Evolutionary conservation across 2,329 filamentous ascomycete genomes (phyloP).

Genomic region (Pseudocercospora macadamiae): DNA sequence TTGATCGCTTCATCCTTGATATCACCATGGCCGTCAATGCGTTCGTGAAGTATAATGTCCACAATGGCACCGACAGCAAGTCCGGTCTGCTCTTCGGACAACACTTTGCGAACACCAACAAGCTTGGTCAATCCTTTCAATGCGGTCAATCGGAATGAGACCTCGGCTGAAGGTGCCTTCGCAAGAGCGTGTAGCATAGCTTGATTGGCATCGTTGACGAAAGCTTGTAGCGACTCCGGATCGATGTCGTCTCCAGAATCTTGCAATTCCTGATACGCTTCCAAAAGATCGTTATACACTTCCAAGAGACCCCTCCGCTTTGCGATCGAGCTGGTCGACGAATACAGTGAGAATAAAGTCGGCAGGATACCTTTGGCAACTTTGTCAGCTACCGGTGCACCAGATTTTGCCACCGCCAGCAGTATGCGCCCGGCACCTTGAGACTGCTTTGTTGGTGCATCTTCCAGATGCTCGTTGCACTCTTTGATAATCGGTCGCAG

Average conservation of each 20-base stretch:
- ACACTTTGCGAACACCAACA: constrained; percentile 44
- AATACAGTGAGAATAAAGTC: constrained; percentile 62
- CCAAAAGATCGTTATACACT: constrained; percentile 60
- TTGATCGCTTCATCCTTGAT: constrained; percentile 62
- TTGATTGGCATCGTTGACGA: constrained; percentile 46
- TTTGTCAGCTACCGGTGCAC: constrained; percentile 57
- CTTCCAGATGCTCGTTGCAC: constrained; percentile 68
- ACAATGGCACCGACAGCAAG: constrained; percentile 63
- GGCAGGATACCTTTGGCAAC: constrained; percentile 61
- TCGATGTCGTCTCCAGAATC: constrained; percentile 49
- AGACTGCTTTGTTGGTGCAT: constrained; percentile 70
- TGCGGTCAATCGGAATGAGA: constrained; percentile 53
- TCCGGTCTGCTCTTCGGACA: constrained; percentile 46
- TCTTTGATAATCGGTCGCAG: constrained; percentile 66
- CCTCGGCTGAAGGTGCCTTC: constrained; percentile 50
- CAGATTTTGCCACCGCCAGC: constrained; percentile 58
- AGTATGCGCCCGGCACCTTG: constrained; percentile 66
- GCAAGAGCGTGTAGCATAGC: constrained; percentile 48
- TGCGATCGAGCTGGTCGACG: constrained; percentile 62
- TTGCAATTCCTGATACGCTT: constrained; percentile 55
- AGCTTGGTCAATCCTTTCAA: constrained; percentile 50
- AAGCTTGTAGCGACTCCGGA: constrained; percentile 45
- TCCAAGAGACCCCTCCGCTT: constrained; percentile 67
- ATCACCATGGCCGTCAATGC: constrained; percentile 58
- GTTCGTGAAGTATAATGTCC: constrained; percentile 63